These are phyloP conservation scores for Beauveria scarabaeidicola DNA, from an alignment of 2,329 filamentous ascomycete genomes.

Conservation along the genomic window DNA sequence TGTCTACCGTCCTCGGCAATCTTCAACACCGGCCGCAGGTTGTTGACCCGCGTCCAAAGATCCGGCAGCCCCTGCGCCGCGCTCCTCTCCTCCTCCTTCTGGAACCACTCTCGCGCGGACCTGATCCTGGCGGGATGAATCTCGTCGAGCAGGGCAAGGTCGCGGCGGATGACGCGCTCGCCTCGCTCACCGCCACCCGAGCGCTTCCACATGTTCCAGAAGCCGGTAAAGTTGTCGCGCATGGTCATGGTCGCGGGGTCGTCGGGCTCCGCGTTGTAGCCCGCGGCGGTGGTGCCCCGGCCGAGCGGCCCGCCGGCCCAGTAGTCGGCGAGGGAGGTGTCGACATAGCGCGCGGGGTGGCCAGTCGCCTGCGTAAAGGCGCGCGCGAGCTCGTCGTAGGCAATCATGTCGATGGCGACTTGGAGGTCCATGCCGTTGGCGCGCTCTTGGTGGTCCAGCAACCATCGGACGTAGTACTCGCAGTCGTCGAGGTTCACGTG, in stretches of 20 bases:
- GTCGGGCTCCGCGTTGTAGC: conserved; percentile 24
- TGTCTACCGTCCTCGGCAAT: conserved; percentile 15
- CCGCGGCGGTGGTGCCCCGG: conserved; percentile 22
- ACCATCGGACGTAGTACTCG: conserved; percentile 37
- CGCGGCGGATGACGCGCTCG: conserved; percentile 31
- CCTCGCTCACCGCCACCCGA: conserved; percentile 23
- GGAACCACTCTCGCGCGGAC: conserved; percentile 41
- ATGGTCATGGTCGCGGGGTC: conserved; percentile 29
- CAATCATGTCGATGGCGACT: conserved; percentile 33
- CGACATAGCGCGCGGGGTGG: conserved; percentile 30
- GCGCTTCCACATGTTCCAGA: conserved; percentile 38
- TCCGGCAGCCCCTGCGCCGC: conserved; percentile 9
- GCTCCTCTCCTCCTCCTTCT: conserved; percentile 27
- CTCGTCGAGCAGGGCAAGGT: conserved; percentile 42
- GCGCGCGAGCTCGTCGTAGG: conserved; percentile 29
- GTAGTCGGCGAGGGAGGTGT: conserved; percentile 28
- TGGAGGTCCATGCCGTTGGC: conserved; percentile 37
- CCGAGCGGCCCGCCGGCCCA: conserved; percentile 16
- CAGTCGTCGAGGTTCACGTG: conserved; percentile 39
- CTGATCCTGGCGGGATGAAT: conserved; percentile 41
- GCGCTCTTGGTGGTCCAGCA: conserved; percentile 36
- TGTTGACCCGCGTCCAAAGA: conserved; percentile 14
- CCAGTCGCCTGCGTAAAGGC: conserved; percentile 37
- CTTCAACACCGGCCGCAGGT: conserved; percentile 14
- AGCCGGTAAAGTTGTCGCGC: conserved; percentile 41